Evolutionary conservation across 2,329 filamentous ascomycete species (phyloP).

Genomic region (Apiospora arundinis): DNA sequence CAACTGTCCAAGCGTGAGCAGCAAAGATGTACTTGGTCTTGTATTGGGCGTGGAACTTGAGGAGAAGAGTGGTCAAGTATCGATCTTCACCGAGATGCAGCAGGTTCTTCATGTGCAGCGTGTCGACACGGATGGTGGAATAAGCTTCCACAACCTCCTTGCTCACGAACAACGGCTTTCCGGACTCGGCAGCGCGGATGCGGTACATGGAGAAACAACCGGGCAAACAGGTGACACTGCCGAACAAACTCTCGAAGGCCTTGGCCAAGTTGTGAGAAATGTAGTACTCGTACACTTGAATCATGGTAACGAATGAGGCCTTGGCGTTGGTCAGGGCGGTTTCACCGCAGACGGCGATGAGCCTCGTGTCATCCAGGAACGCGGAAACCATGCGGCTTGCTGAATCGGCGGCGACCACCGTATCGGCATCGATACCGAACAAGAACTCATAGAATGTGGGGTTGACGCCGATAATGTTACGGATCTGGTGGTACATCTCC

Average conservation of each 20-base stretch:
- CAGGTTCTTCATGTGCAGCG: slow-evolving; percentile 98
- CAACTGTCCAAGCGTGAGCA: slow-evolving; percentile 96
- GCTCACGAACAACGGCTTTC: slow-evolving; percentile 96
- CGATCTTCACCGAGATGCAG: slow-evolving; percentile 97
- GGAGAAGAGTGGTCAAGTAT: slow-evolving; percentile 90
- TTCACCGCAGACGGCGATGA: slow-evolving; percentile 96
- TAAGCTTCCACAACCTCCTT: slow-evolving; percentile 89
- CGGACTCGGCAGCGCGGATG: slow-evolving; percentile 90
- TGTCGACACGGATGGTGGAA: slow-evolving; percentile 93
- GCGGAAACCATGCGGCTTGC: slow-evolving; percentile 90
- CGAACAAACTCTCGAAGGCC: slow-evolving; percentile 96
- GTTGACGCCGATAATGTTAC: slow-evolving; percentile 98
- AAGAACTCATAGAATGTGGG: slow-evolving; percentile 98
- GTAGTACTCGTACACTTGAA: slow-evolving; percentile 99
- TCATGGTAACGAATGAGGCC: slow-evolving; percentile 95
- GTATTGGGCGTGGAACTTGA: slow-evolving; percentile 91
- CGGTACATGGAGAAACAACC: slow-evolving; percentile 99
- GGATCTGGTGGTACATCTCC: slow-evolving; percentile 98
- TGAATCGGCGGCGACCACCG: slow-evolving; percentile 87
- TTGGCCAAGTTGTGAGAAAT: slow-evolving; percentile 98
- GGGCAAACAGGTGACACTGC: slow-evolving; percentile 94
- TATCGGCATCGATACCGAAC: slow-evolving; percentile 96
- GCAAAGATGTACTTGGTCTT: slow-evolving; percentile 97
- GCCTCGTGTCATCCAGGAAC: slow-evolving; percentile 87
- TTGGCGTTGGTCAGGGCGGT: slow-evolving; percentile 93